Conservation (phyloP, 1,284 basidiomycete species). For the Ustilago hordei region DNA sequence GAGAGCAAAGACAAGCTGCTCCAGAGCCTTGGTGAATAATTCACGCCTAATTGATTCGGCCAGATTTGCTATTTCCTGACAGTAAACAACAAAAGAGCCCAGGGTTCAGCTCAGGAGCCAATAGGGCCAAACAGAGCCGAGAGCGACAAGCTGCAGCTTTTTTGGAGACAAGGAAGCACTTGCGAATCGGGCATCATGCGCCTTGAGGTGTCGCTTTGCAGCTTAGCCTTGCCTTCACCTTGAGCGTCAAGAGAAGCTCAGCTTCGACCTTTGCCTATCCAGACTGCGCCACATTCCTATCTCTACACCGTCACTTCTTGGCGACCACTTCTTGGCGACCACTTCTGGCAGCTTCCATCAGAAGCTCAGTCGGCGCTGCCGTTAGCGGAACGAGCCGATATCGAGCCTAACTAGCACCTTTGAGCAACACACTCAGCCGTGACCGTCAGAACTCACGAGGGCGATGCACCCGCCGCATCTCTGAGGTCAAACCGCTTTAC, state of each 20-base stretch:
- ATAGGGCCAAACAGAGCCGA: background rate
- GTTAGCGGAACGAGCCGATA: background rate
- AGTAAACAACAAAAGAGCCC: constrained; percentile 11
- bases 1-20: constrained; percentile 16
- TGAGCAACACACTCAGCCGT: background rate
- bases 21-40: constrained; percentile 2
- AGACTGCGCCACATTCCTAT: background rate
- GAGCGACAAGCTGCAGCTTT: constrained; percentile 3
- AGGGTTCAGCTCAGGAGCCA: constrained; percentile 35
- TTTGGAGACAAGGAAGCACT: no score
- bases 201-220: background rate
- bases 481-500: background rate
- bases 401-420: background rate
- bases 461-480: background rate
- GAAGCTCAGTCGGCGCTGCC: background rate
- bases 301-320: background rate
- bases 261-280: background rate
- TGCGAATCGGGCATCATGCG: background rate
- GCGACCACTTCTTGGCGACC: background rate
- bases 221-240: background rate
- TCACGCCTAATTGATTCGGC: background rate
- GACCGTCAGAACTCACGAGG: background rate
- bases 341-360: background rate
- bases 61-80: constrained; percentile 3
- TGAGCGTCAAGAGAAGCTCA: background rate